phyloP scores from a whole-genome alignment of 192 early-diverging fungal genomes.

The Umbelopsis sp. region DNA sequence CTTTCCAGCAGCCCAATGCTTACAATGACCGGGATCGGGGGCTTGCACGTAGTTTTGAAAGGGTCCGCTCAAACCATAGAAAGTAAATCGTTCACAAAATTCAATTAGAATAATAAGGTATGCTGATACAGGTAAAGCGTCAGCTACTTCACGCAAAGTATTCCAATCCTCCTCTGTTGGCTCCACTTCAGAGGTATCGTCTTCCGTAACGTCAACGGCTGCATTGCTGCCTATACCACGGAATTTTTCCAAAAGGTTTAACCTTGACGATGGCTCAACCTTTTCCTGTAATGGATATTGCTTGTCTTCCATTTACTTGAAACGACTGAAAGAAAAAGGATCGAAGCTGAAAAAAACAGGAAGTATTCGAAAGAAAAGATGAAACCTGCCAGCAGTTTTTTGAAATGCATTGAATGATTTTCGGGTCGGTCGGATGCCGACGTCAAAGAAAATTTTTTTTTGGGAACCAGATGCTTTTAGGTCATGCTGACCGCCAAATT shows the following conservation, averaged over 20 bases:
- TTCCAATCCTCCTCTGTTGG: conserved; percentile 63
- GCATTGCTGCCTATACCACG: background rate
- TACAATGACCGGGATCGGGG: conserved; percentile 28
- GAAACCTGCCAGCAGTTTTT: too few species aligned
- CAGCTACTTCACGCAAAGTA: conserved; percentile 59
- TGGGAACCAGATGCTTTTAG: too few species aligned
- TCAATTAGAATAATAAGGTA: conserved; percentile 61
- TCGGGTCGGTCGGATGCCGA: too few species aligned
- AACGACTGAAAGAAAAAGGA: background rate
- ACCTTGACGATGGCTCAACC: background rate
- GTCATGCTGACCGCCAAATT: too few species aligned
- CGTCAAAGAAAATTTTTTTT: too few species aligned
- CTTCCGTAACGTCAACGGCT: conserved; percentile 18
- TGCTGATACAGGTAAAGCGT: conserved; percentile 57
- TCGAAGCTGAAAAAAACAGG: background rate
- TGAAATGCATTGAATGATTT: too few species aligned
- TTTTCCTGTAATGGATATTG: background rate
- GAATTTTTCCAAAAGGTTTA: background rate
- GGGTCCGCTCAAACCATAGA: conserved; percentile 60
- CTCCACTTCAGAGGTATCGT: conserved; percentile 41
- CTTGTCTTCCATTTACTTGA: background rate
- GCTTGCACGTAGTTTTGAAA: conserved; percentile 49
- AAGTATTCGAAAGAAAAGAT: background rate
- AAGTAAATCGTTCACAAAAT: conserved; percentile 68
- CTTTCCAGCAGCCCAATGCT: conserved; percentile 2